Percentiles rank a stretch among this genome's conserved stretches.
phyloP scores from a whole-genome alignment of 176 grass and related monocot genomes.

The Musa troglodytarum region DNA sequence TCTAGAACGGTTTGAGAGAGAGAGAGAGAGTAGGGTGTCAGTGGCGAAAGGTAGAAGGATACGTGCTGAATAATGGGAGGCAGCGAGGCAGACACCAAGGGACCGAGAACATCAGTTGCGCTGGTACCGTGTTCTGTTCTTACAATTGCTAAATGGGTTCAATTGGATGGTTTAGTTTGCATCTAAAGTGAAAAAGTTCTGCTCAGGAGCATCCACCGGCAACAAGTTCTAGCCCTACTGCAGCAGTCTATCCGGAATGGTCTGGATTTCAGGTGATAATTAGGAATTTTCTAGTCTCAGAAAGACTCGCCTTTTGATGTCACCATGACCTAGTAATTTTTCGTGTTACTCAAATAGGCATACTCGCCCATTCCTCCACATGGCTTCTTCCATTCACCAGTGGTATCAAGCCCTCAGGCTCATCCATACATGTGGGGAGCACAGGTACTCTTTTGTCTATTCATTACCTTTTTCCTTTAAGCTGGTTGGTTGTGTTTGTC shows the following conservation, averaged over 20 bases:
- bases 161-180: background rate
- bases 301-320: background rate
- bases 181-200: background rate
- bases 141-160: background rate
- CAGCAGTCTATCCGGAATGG: slow-evolving; percentile 74
- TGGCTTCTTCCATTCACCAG: slow-evolving; percentile 76
- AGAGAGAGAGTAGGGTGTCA: background rate
- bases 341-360: slow-evolving; percentile 35
- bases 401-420: slow-evolving; percentile 66
- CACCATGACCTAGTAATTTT: background rate
- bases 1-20: background rate
- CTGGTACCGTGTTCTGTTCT: slow-evolving; percentile 18
- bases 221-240: slow-evolving; percentile 38
- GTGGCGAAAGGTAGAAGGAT: background rate
- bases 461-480: too few relatives aligned
- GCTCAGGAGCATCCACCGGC: slow-evolving; percentile 62
- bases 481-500: background rate
- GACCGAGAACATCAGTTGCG: slow-evolving; percentile 33
- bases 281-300: background rate
- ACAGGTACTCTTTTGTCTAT: slow-evolving; percentile 33
- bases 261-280: slow-evolving; percentile 63
- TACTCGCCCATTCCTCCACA: slow-evolving; percentile 88
- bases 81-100: slow-evolving; percentile 45
- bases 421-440: slow-evolving; percentile 98
- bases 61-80: slow-evolving; percentile 23